Evolutionary conservation across 1,139 yeast species (phyloP), one percentile per base, ranked within the genome.

Genomic region (Cylindricascospora bacillispora): DNA sequence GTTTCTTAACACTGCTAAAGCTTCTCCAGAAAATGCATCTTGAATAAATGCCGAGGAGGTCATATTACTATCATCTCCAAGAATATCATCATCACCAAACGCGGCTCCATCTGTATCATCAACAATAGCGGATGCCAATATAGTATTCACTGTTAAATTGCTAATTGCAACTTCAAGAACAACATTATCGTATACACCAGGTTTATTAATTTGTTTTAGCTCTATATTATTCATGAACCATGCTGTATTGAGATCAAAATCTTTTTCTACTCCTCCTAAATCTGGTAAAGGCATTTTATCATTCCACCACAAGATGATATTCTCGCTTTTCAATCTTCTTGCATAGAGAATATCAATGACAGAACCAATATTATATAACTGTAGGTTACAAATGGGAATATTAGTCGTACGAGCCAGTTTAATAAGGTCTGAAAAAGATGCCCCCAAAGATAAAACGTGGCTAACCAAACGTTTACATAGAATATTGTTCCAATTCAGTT

Each of bases 291-390:
- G 82, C 4, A 39, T 34, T 22, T 65, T 66, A 3, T 74, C 69
- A 1, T 94, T 81, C 97, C 98, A 86, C 98, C 98, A 92, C 27
- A 89, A 57, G 3, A 86, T 78, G 30, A 82, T 69, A 39, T 75
- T 73, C 30, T 71, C 70, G 23, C 69, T 65, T 19, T 64, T 62
- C 33, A 89, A 64, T 34, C 76, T 67, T 47, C 98, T 65, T 0
- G 97, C 93, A 54, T 82, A 89, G 35, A 74, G 74, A 25, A 89
- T 67, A 57, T 89, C 99, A 39, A 89, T 79, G 44, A 85, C 59
- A 44, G 72, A 81, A 0, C 82, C 77, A 52, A 77, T 65, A 42
- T 82, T 81, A 35, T 81, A 92, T 13, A 74, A 64, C 37, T 73
- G 76, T 40, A 89, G 57, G 47, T 89, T 89, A 52, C 97, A 83